Evolutionary conservation across 345 rosid genomes (phyloP), one percentile per base, ranked within the genome.

Genomic region (Hevea brasiliensis): DNA sequence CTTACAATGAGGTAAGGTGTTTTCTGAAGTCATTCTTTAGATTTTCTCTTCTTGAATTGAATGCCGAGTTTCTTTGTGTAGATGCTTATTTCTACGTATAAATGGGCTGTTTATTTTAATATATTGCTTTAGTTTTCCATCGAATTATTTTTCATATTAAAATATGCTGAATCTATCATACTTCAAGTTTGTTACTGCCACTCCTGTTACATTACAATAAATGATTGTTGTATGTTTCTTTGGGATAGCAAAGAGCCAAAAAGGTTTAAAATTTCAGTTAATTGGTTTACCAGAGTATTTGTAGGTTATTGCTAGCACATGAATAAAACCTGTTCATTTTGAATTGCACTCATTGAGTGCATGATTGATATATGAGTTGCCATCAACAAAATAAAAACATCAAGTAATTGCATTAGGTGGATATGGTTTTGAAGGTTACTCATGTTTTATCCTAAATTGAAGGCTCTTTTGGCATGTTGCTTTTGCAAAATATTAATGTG

Each of bases 1-100:
- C 99, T 71, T 95, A 95, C 79, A 95, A 95, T 69, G 99, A 95
- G 96, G 99, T 94, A 76, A 76, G 81, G 24, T 73, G 83, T 71
- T 81, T 83, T 81, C 78, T 77, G 50, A 23, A 63, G 72, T 73
- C 75, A 40, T 67, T 77, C 21, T 64, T 67, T 61, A 9, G 21
- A n/a, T 24, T 8, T 78, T 47, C 61, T 64, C 7, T 37, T 23
- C 54, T 10, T 48, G 32, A 48, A 4, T 48, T 21, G 27, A n/a
- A 21, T 14, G 7, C 56, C 47, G 20, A 15, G 40, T 58, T 40
- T 70, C 21, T 73, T 62, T 41, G 61, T 3, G 59, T 32, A 10
- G 13, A 50, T 9, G 21, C 41, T n/a, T 45, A 18, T 45, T 47
- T 18, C 3, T 61, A 8, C 26, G 18, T 55, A 50, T 8, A 32